phyloP scores from a whole-genome alignment of 495 filamentous ascomycete genomes.

The Talaromyces thailandensis region DNA sequence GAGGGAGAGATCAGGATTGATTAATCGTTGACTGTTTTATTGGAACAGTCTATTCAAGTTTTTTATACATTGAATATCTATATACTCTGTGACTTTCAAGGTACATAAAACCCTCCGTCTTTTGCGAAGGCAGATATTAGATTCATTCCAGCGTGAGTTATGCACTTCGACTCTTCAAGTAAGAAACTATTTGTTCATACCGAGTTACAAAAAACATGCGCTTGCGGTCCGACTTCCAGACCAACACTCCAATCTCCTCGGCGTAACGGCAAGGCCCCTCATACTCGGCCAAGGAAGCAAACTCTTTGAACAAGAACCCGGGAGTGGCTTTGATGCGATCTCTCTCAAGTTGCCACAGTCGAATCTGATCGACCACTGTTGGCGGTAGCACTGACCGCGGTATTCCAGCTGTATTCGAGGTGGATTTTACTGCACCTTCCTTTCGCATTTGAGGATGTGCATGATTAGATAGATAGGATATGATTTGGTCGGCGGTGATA shows the following conservation, averaged over 20 bases:
- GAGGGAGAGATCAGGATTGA: conserved; percentile 34
- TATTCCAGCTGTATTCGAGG: conserved; percentile 25
- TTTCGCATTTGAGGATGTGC: conserved; percentile 89
- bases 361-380: conserved; percentile 94
- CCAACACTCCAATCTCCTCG: conserved; percentile 82
- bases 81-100: too few relatives aligned
- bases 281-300: conserved; percentile 68
- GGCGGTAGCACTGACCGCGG: conserved; percentile 66
- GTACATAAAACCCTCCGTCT: background rate
- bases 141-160: background rate
- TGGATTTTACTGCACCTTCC: conserved; percentile 39
- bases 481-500: conserved; percentile 91
- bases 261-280: conserved; percentile 67
- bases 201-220: conserved; percentile 81
- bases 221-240: conserved; percentile 73
- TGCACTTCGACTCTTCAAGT: conserved; percentile 53
- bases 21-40: conserved; percentile 8
- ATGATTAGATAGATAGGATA: conserved; percentile 76
- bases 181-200: conserved; percentile 74
- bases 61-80: background rate
- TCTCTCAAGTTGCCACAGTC: conserved; percentile 94
- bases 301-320: conserved; percentile 87
- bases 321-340: conserved; percentile 76
- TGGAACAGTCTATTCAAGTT: background rate
- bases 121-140: background rate